phyloP scores from a whole-genome alignment of 257 asterid genomes.

The Nicotiana noctiflora region DNA sequence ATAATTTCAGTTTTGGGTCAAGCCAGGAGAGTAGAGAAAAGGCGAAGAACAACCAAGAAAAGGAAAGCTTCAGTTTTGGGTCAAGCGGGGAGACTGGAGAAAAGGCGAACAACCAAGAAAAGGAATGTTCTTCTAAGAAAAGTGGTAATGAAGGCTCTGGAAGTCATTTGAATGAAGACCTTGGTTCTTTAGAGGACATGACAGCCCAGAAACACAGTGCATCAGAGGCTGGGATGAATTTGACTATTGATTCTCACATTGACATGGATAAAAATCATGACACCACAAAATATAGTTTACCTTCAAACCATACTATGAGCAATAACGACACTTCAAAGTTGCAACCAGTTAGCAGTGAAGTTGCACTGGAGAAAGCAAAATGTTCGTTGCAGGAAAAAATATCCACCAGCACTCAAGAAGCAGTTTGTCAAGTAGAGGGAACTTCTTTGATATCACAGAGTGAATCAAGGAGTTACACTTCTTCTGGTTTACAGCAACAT shows the following conservation, averaged over 20 bases:
- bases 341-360: conserved; percentile 24
- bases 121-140: conserved; percentile 29
- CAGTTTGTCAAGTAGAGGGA: conserved; percentile 26
- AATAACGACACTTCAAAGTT: conserved; percentile 24
- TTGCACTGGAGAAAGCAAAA: conserved; percentile 24
- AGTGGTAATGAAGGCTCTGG: conserved; percentile 18
- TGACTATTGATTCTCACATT: conserved; percentile 30
- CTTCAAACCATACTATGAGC: conserved; percentile 28
- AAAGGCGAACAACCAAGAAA: conserved; percentile 25
- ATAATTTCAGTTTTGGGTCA: conserved; percentile 45
- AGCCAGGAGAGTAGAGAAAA: conserved; percentile 33
- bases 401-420: conserved; percentile 28
- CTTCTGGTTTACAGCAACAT: conserved; percentile 32
- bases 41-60: conserved; percentile 22
- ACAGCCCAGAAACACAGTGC: conserved; percentile 24
- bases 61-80: conserved; percentile 13
- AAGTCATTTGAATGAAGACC: conserved; percentile 25
- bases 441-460: conserved; percentile 20
- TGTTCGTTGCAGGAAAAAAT: conserved; percentile 18
- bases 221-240: conserved; percentile 23
- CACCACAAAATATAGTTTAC: conserved; percentile 21
- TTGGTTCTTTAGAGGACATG: conserved; percentile 22
- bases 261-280: conserved; percentile 26
- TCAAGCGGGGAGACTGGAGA: neutral
- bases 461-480: conserved; percentile 28